Percentiles rank a stretch among this genome's conserved stretches.
phyloP scores from a whole-genome alignment of 352 stramenopile genomes.

The Phytophthora meadii region DNA sequence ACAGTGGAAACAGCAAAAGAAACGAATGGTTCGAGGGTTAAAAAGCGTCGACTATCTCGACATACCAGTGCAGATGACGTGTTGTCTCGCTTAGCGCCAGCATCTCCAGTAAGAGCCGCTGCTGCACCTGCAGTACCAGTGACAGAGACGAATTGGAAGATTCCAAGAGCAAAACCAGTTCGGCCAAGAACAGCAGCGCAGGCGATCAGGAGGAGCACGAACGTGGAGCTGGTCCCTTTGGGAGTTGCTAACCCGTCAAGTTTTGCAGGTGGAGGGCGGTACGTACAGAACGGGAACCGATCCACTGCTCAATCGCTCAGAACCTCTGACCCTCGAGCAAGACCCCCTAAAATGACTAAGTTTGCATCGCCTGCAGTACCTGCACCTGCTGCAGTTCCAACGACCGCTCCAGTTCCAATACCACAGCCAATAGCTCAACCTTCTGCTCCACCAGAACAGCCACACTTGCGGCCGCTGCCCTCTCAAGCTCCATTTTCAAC shows the following conservation, averaged over 20 bases:
- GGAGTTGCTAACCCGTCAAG: constrained; percentile 39
- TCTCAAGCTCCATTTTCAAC: not conserved
- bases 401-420: constrained; percentile 10
- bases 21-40: not conserved
- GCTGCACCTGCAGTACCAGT: not conserved
- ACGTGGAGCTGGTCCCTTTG: constrained; percentile 60
- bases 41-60: constrained; percentile 33
- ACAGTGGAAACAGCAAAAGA: constrained; percentile 3
- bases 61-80: constrained; percentile 26
- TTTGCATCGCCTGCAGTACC: constrained; percentile 4
- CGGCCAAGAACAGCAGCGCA: constrained; percentile 36
- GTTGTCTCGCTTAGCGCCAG: constrained; percentile 19
- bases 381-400: not conserved
- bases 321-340: constrained; percentile 15
- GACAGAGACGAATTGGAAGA: constrained; percentile 18
- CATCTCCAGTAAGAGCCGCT: constrained; percentile 16
- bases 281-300: constrained; percentile 76
- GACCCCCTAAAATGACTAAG: constrained; percentile 28
- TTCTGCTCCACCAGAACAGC: constrained; percentile 9
- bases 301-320: constrained; percentile 25
- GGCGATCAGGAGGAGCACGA: constrained; percentile 44
- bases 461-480: constrained; percentile 11
- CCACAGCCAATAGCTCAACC: constrained; percentile 4
- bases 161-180: constrained; percentile 18
- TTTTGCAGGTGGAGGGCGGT: constrained; percentile 58